Base-by-base conservation (phyloP, 371 early-diverging fungal species). In the Parasitella parasitica region DNA sequence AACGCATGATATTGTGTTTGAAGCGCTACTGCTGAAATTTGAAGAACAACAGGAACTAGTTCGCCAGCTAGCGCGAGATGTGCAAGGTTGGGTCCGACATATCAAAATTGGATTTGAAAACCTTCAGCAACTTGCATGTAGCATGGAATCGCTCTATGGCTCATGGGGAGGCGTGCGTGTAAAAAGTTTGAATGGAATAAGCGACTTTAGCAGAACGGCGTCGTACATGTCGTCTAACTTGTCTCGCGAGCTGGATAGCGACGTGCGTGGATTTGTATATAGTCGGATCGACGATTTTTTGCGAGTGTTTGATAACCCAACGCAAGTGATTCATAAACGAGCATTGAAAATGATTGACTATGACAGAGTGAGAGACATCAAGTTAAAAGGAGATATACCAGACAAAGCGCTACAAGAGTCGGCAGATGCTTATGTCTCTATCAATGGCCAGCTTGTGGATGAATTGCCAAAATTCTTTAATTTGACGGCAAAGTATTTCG, bases 391-490 rank as follows among this genome's bases (percentile, higher is more conserved):
- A 0, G 86, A 89, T 36, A 68, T 77, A 57, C 80, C 83, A 8
- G 89, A 88, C 54, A 89, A 89, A 64, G 72, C 83, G 28, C 70
- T 91, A 26, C 82, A 84, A 51, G 89, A 86, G 28, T 89, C 89
- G 0, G 90, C 92, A 1, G 87, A 83, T 30, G 88, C 86, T 0
- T 94, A 89, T 68, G 69, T 69, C 0, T 84, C 89, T 2, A 86
- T 94, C 63, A 89, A 92, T 64, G 89, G 82, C 6, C 91, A 94
- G 53, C 77, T 94, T 8, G 71, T 87, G 22, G 91, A 91, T 28
- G 92, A 94, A 61, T 67, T 94, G 12, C 94, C 94, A 2, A 71
- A 70, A 38, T 89, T 92, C 54, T 72, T 90, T 34, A 66, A 61
- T 13, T 63, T 91, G 36, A 86, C 87, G 0, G 71, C 72, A 0